These are phyloP conservation scores for Salix exigua DNA, from an alignment of 345 rosid genomes.

Conservation along the genomic window DNA sequence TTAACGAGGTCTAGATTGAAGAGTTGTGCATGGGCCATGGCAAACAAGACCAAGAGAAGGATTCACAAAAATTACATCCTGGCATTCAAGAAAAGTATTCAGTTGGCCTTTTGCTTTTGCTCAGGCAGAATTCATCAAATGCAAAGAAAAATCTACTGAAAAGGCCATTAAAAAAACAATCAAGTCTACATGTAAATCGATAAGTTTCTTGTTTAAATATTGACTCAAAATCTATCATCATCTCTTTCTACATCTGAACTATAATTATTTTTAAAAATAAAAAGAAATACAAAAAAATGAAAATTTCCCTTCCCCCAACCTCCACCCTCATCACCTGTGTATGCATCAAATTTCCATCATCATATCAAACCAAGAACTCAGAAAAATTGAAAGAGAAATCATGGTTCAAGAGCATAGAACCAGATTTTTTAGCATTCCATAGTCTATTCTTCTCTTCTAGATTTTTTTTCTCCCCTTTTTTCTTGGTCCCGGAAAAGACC, in stretches of 20 bases:
- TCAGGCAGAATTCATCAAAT: neutral
- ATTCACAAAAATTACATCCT: neutral
- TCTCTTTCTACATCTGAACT: neutral
- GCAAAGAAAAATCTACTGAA: neutral
- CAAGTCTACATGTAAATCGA: neutral
- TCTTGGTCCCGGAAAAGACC: neutral
- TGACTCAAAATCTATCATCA: conserved; percentile 1
- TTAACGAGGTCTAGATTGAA: neutral
- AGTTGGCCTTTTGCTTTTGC: neutral
- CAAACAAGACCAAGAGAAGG: neutral
- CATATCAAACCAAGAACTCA: neutral
- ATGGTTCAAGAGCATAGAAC: neutral
- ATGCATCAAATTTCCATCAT: neutral
- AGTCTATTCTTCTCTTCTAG: neutral
- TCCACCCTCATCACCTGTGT: neutral
- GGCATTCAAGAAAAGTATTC: neutral
- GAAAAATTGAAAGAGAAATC: neutral
- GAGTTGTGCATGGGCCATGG: neutral
- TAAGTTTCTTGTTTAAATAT: neutral
- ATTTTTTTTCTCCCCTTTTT: neutral
- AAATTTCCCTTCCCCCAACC: neutral
- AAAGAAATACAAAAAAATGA: neutral
- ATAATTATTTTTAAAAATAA: neutral
- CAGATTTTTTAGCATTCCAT: neutral
- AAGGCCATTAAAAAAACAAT: neutral